Evolutionary conservation across 768 basidiomycete species (phyloP).

Genomic region (Termitomyces titanicus): DNA sequence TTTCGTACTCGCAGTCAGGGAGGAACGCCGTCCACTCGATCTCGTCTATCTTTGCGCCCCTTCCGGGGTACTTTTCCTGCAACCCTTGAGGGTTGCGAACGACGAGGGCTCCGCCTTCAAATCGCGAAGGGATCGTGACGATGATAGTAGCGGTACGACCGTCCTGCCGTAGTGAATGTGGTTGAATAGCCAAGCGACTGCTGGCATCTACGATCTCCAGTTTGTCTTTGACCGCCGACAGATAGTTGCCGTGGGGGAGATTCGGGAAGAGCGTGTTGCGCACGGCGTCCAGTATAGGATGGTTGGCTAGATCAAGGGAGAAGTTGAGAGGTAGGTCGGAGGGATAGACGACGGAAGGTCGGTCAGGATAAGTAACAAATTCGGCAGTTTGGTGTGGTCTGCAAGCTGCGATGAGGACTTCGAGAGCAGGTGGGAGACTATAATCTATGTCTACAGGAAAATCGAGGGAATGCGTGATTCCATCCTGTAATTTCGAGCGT

Average conservation of each 20-base stretch:
- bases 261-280: constrained; percentile 69
- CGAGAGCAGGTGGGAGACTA: constrained; percentile 71
- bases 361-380: constrained; percentile 47
- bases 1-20: constrained; percentile 71
- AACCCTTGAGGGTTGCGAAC: constrained; percentile 52
- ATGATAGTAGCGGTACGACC: constrained; percentile 69
- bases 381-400: constrained; percentile 58
- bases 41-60: constrained; percentile 59
- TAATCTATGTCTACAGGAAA: constrained; percentile 79
- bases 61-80: constrained; percentile 60
- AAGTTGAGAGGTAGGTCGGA: constrained; percentile 67
- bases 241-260: constrained; percentile 64
- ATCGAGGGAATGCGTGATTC: constrained; percentile 76
- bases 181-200: constrained; percentile 53
- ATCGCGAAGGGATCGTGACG: constrained; percentile 71
- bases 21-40: constrained; percentile 80
- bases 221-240: constrained; percentile 63
- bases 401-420: constrained; percentile 74
- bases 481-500: constrained; percentile 45
- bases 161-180: constrained; percentile 53
- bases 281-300: constrained; percentile 77
- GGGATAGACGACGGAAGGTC: constrained; percentile 71
- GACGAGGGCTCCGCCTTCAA: constrained; percentile 64
- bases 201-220: constrained; percentile 67
- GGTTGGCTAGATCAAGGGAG: constrained; percentile 76